Base-by-base conservation (phyloP, 2,329 filamentous ascomycete species). In the Botrytis paeoniae region DNA sequence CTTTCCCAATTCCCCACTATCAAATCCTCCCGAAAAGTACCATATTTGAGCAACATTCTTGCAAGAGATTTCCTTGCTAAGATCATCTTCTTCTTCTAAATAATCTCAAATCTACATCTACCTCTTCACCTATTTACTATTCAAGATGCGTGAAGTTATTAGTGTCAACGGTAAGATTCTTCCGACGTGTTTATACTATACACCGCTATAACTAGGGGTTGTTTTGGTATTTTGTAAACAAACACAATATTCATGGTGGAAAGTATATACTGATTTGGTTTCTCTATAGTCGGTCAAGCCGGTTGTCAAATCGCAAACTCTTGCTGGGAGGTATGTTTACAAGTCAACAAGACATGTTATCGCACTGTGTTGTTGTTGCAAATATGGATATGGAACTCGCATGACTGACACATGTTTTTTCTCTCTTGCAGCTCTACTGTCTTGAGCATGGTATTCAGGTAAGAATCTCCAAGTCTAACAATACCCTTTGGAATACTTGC, bases 221-320 rank as follows among this genome's bases (percentile, higher is more conserved):
- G 72, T 74, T 73, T 63, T 62, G 37, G 73, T 75, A 72, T 72
- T 69, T n/a, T 41, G 74, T 75, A 73, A 74, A 75, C 70, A 71
- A 74, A 70, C 73, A 64, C 64, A 74, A 63, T 60, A 72, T 71
- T 43, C 76, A 77, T 75, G 72, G 12, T 69, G 32, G 32, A 45
- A 68, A 48, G 32, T 39, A 48, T 35, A 60, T 78, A 77, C 79
- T 76, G 75, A 78, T 68, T 65, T 76, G 69, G 75, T 62, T 71
- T 72, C 80, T 77, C 69, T 82, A 82, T 85, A 99, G 96, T 99
- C 89, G 96, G 96, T 87, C 96, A 99, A 91, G 96, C 96, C 84
- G 96, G 96, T 92, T 98, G 96, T 91, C 96, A 99, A 86, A 99
- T 99, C 83, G 96, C 95, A 87, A 99, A 99, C 89, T 96, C 96